These are phyloP conservation scores for Heliosperma pusillum DNA, from an alignment of 148 eudicot species.

Conservation along the genomic window DNA sequence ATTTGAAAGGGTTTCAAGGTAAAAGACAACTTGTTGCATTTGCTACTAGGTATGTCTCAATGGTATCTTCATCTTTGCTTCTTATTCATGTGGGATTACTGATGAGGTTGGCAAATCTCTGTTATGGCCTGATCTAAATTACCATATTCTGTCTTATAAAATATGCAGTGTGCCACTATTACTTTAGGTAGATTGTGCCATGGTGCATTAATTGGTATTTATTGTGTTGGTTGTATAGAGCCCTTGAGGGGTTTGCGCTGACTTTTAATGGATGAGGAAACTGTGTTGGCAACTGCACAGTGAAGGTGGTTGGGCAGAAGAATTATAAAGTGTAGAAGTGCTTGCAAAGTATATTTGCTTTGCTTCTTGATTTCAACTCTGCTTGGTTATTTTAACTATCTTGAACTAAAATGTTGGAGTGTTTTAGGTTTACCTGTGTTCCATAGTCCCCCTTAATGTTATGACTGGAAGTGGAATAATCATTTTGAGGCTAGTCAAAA, in stretches of 20 bases:
- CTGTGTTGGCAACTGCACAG: not conserved
- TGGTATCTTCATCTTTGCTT: not conserved
- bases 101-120: not conserved
- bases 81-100: not conserved
- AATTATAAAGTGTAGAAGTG: not conserved
- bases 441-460: not conserved
- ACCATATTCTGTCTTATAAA: not conserved
- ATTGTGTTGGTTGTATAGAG: not conserved
- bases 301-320: not conserved
- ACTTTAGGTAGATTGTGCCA: not conserved
- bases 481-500: not conserved
- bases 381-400: not conserved
- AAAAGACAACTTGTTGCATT: slow-evolving; percentile 62
- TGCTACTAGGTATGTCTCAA: slow-evolving; percentile 61
- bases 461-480: not conserved
- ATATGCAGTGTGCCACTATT: not conserved
- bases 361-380: not conserved
- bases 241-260: not conserved
- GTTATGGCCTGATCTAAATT: not conserved
- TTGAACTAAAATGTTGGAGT: not conserved
- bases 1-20: slow-evolving; percentile 76
- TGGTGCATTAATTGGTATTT: not conserved
- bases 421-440: not conserved
- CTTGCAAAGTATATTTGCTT: not conserved
- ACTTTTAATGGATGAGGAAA: not conserved